These are phyloP conservation scores for Gossypium raimondii DNA, from an alignment of 345 rosid species.

Conservation along the genomic window DNA sequence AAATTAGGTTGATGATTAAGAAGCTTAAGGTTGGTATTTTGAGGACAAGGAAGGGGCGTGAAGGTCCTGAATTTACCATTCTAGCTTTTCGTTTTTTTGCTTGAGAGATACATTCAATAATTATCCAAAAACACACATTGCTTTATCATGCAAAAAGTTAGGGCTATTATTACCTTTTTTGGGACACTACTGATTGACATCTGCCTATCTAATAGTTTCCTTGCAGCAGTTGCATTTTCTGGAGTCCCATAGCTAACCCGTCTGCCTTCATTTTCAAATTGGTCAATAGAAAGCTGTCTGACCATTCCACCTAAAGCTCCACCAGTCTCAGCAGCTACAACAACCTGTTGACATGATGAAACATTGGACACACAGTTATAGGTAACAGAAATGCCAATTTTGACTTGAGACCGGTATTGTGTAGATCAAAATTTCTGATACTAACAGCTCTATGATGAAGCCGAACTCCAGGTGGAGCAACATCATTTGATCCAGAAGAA, in stretches of 20 bases:
- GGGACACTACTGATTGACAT: slow-evolving; percentile 93
- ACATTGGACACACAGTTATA: not conserved
- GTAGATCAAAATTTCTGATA: slow-evolving; percentile 14
- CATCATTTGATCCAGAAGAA: slow-evolving; percentile 51
- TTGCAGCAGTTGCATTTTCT: slow-evolving; percentile 90
- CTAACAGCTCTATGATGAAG: slow-evolving; percentile 96
- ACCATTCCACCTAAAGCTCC: slow-evolving; percentile 99
- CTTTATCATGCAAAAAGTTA: not conserved
- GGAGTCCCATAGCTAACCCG: slow-evolving; percentile 95
- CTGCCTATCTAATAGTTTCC: slow-evolving; percentile 92
- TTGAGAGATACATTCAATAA: not conserved
- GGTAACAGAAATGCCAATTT: not conserved
- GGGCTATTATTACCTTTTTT: slow-evolving; percentile 55
- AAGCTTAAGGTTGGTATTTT: not conserved
- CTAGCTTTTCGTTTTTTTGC: not conserved
- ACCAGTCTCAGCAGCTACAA: slow-evolving; percentile 93
- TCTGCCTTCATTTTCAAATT: slow-evolving; percentile 97
- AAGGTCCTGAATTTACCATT: not conserved
- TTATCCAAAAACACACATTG: not conserved
- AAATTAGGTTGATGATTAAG: not conserved
- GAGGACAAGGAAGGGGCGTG: no score
- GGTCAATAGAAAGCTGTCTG: slow-evolving; percentile 90
- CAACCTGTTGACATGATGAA: slow-evolving; percentile 53
- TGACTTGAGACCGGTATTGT: not conserved
- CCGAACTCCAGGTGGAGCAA: slow-evolving; percentile 76